Percentiles rank a stretch among this genome's conserved stretches.
These are phyloP conservation scores for Esteya vermicola DNA, from an alignment of 2,329 filamentous ascomycete genomes.

Conservation along the genomic window DNA sequence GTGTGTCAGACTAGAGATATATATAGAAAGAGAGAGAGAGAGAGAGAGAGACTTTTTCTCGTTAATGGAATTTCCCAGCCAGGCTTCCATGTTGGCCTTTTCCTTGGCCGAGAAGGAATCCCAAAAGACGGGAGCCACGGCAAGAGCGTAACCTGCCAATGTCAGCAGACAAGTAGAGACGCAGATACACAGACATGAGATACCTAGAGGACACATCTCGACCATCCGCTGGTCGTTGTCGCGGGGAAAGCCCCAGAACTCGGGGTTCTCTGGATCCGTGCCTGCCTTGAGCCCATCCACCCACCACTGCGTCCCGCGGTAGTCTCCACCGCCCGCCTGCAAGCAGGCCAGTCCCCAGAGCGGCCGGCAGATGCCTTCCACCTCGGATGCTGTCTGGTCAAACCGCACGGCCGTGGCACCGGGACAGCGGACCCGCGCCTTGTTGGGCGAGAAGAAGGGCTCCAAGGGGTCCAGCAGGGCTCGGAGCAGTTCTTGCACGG, in stretches of 20 bases:
- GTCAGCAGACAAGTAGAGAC: too few relatives aligned
- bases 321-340: constrained; percentile 52
- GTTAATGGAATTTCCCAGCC: constrained; percentile 64
- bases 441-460: constrained; percentile 54
- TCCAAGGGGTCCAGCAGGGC: constrained; percentile 57
- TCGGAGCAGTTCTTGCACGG: constrained; percentile 45
- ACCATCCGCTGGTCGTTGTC: constrained; percentile 76
- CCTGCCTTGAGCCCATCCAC: constrained; percentile 56
- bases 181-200: constrained; percentile 2
- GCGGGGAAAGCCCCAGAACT: constrained; percentile 65
- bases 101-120: constrained; percentile 47
- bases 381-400: constrained; percentile 61
- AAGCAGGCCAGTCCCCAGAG: constrained; percentile 62
- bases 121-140: constrained; percentile 55
- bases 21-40: background rate
- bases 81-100: constrained; percentile 51
- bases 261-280: constrained; percentile 52
- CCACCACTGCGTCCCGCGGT: constrained; percentile 50
- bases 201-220: constrained; percentile 64
- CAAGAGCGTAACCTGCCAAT: constrained; percentile 48
- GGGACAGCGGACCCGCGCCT: constrained; percentile 50
- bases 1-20: background rate
- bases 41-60: constrained; percentile 44
- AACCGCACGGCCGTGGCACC: constrained; percentile 63
- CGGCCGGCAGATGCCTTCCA: constrained; percentile 63